phyloP scores from a whole-genome alignment of 805 yeast genomes.

The Pichia nanzhaoensis region DNA sequence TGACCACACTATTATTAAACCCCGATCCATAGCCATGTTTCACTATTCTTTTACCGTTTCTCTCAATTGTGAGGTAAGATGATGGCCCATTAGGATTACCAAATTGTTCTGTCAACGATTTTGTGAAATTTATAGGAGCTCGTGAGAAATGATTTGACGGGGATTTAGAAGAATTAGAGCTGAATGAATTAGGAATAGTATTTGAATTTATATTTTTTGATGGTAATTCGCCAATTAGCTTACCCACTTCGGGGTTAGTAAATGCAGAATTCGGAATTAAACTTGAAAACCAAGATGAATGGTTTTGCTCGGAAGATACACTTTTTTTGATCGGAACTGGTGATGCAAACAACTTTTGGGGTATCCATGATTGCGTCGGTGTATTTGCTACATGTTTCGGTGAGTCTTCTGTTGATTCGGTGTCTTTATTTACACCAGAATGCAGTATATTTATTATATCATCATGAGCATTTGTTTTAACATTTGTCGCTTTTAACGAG shows the following conservation, averaged over 20 bases:
- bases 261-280: conserved; percentile 28
- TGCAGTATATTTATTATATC: conserved; percentile 12
- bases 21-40: conserved; percentile 39
- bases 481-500: background rate
- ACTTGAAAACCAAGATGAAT: conserved; percentile 24
- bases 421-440: conserved; percentile 7
- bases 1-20: conserved; percentile 28
- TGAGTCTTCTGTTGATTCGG: conserved; percentile 5
- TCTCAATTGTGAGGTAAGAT: conserved; percentile 37
- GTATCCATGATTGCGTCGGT: background rate
- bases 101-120: background rate
- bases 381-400: conserved; percentile 1
- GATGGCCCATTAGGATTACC: conserved; percentile 31
- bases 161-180: conserved; percentile 7
- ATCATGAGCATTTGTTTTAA: conserved; percentile 11
- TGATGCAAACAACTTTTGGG: conserved; percentile 6
- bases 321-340: conserved; percentile 7
- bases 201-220: background rate
- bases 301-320: conserved; percentile 1
- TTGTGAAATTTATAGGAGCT: background rate
- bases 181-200: background rate
- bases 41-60: conserved; percentile 35
- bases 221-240: conserved; percentile 14
- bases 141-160: background rate
- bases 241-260: conserved; percentile 29